A percentile compares a stretch with the other conserved stretches of the same genome.
phyloP scores from a whole-genome alignment of 2,329 filamentous ascomycete genomes.

The Beauveria pseudobassiana region DNA sequence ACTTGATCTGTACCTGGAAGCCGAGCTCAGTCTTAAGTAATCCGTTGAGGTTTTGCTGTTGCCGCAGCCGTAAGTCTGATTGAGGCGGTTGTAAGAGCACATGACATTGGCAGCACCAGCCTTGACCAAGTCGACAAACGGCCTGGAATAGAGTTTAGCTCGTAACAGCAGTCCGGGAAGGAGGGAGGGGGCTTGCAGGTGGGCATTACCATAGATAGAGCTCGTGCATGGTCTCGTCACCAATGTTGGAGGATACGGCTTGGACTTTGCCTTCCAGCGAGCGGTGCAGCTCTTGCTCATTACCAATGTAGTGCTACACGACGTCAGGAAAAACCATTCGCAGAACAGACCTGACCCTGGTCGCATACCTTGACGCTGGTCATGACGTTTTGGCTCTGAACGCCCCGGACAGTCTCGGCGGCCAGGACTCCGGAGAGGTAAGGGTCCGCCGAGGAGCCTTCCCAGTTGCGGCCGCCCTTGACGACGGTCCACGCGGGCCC shows the following conservation, averaged over 20 bases:
- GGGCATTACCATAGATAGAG: constrained; percentile 54
- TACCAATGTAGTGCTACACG: constrained; percentile 60
- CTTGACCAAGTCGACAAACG: constrained; percentile 59
- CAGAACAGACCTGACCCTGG: rapidly evolving
- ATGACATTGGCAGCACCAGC: constrained; percentile 51
- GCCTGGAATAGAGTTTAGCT: constrained; percentile 32
- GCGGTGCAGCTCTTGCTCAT: constrained; percentile 69
- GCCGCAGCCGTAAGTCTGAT: constrained; percentile 65
- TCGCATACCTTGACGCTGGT: constrained; percentile 55
- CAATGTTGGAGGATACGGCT: constrained; percentile 48
- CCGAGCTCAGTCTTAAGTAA: constrained; percentile 56
- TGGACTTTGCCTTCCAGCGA: constrained; percentile 54
- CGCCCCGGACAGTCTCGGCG: constrained; percentile 62
- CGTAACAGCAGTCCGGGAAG: background rate
- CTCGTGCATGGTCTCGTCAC: constrained; percentile 54
- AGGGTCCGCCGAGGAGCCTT: constrained; percentile 64
- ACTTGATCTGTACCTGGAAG: constrained; percentile 31
- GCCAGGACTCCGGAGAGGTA: constrained; percentile 65
- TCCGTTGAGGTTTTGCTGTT: constrained; percentile 63
- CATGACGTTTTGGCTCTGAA: constrained; percentile 72
- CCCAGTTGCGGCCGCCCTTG: constrained; percentile 66
- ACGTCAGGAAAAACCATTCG: constrained; percentile 22
- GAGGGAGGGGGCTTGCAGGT: background rate
- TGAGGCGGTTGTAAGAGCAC: constrained; percentile 63
- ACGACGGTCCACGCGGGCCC: constrained; percentile 66